Evolutionary conservation across 768 basidiomycete genomes (phyloP).

Genomic region (Psilocybe cyanescens): DNA sequence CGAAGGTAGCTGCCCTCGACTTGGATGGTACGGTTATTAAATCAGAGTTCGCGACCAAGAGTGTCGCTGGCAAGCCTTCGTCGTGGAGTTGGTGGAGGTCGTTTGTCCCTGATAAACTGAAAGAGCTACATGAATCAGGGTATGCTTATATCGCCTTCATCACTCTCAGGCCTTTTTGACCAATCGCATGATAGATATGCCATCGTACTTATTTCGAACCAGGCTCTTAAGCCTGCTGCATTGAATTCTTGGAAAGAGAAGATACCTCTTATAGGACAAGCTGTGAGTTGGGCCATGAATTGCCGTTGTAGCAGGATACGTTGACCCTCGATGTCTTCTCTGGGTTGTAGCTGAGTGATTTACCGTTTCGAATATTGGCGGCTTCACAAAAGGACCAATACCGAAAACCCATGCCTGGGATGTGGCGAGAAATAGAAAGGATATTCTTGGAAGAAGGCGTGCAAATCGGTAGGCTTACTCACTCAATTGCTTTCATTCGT

Average conservation of each 20-base stretch:
- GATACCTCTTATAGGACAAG: constrained; percentile 65
- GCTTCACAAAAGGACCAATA: constrained; percentile 76
- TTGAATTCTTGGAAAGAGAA: constrained; percentile 79
- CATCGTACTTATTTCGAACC: constrained; percentile 84
- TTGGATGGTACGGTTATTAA: constrained; percentile 89
- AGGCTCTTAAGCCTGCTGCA: constrained; percentile 52
- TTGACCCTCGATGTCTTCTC: not conserved
- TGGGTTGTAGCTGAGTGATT: constrained; percentile 56
- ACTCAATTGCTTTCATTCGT: not conserved
- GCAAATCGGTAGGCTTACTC: constrained; percentile 58
- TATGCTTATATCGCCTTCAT: constrained; percentile 32
- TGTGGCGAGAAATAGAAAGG: constrained; percentile 76
- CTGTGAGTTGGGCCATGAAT: constrained; percentile 40
- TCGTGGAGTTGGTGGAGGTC: constrained; percentile 77
- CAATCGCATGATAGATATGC: constrained; percentile 51
- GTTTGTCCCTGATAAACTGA: constrained; percentile 64
- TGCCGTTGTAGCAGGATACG: not conserved
- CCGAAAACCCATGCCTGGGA: constrained; percentile 87
- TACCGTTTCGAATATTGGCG: constrained; percentile 81
- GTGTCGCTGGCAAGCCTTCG: constrained; percentile 34
- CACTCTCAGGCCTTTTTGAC: not conserved
- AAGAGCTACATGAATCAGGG: constrained; percentile 63
- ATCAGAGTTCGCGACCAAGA: constrained; percentile 29
- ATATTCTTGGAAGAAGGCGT: constrained; percentile 62
- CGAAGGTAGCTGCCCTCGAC: constrained; percentile 83